Evolutionary conservation across 2,329 filamentous ascomycete species (phyloP).

Genomic region (Calonectria montana): DNA sequence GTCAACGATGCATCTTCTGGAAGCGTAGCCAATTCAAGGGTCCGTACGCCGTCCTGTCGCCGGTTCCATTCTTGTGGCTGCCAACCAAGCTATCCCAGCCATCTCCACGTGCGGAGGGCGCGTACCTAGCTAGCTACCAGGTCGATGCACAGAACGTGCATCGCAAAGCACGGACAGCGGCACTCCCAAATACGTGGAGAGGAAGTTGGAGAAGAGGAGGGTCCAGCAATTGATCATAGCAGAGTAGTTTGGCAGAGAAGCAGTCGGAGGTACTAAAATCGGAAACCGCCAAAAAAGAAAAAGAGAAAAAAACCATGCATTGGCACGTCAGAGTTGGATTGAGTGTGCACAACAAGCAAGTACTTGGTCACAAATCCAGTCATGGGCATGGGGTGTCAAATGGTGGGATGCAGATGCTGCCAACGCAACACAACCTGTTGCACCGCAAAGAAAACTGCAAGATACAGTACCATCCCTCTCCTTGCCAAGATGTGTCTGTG

Average conservation of each 20-base stretch:
- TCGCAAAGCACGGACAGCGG: not conserved
- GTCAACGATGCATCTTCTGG: not conserved
- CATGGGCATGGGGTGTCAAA: constrained; percentile 3
- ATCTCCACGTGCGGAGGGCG: constrained; percentile 31
- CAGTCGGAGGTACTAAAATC: not conserved
- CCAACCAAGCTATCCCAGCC: constrained; percentile 4
- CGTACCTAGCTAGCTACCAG: constrained; percentile 17
- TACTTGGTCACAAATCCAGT: not conserved
- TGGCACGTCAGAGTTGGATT: constrained; percentile 4
- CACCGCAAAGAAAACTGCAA: constrained; percentile 14
- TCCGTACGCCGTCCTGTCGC: constrained; percentile 12
- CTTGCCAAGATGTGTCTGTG: constrained; percentile 8
- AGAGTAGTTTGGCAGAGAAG: not conserved
- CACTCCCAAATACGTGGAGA: not conserved
- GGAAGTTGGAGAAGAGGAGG: constrained; percentile 4
- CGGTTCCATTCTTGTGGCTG: constrained; percentile 4
- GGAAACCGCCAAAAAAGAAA: not conserved
- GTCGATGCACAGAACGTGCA: constrained; percentile 12
- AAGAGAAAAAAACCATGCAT: not conserved
- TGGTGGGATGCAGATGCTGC: constrained; percentile 17
- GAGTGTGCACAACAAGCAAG: not conserved
- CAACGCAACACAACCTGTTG: constrained; percentile 15
- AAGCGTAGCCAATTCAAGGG: not conserved
- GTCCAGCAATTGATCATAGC: not conserved
- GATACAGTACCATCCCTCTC: constrained; percentile 18